Percentiles rank a stretch among this genome's conserved stretches.
phyloP scores from a whole-genome alignment of 352 stramenopile genomes.

The Globisporangium mamillatum region DNA sequence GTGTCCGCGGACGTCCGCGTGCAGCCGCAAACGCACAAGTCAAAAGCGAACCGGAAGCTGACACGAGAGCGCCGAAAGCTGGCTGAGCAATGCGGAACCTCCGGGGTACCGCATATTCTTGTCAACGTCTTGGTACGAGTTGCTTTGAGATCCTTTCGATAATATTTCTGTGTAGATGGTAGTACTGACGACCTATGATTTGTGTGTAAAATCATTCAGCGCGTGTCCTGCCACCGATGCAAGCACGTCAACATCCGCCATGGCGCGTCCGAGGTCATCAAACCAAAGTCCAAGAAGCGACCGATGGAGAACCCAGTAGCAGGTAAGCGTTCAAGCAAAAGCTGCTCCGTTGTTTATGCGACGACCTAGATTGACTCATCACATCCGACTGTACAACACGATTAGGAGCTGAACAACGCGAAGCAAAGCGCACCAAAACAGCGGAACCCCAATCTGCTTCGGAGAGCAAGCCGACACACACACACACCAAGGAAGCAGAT shows the following conservation, averaged over 20 bases:
- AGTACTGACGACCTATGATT: not conserved
- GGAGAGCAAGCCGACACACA: not conserved
- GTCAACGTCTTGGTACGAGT: conserved; percentile 37
- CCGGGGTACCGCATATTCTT: conserved; percentile 19
- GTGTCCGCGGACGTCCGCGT: conserved; percentile 56
- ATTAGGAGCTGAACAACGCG: conserved; percentile 6
- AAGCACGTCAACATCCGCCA: conserved; percentile 39
- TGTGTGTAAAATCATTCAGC: conserved; percentile 23
- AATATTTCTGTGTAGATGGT: not conserved
- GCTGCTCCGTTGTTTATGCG: not conserved
- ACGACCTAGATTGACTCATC: not conserved
- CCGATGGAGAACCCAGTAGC: not conserved
- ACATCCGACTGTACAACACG: not conserved
- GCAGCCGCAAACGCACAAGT: conserved; percentile 33
- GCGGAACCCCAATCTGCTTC: not conserved
- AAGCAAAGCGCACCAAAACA: conserved; percentile 30
- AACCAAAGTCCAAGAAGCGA: conserved; percentile 51
- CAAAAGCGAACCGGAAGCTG: conserved; percentile 53
- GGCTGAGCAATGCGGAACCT: conserved; percentile 11
- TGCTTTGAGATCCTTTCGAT: not conserved
- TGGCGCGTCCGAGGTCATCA: conserved; percentile 48
- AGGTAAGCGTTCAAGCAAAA: not conserved
- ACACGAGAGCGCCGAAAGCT: conserved; percentile 26
- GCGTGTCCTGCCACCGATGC: conserved; percentile 55
- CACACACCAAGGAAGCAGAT: not conserved